Evolutionary conservation across 192 early-diverging fungal species (phyloP), one percentile per base, ranked within the genome.

Genomic region (Kappamyces sp.): DNA sequence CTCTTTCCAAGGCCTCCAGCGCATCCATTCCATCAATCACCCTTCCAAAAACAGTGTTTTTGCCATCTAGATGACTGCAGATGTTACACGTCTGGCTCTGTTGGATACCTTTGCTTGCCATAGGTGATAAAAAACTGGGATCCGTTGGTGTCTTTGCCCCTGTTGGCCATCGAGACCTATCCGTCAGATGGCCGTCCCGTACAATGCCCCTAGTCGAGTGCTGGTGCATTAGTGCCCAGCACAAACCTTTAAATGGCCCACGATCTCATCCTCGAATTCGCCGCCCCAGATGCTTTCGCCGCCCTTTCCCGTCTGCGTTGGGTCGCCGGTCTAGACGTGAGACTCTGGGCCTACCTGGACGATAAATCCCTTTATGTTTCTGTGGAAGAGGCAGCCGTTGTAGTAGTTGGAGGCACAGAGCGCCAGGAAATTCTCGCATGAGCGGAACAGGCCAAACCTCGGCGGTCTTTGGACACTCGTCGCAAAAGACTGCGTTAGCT

Each of bases 351-450:
- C 1, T 61, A 83, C 77, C 68, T 87, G 88, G n/a, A 88, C 74
- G 69, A 93, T 91, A 66, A 93, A 93, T 2, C 83, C 86, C 63
- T 71, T 78, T 52, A 93, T 91, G 62, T 91, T 93, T 51, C 84
- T 79, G 33, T 95, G 93, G 58, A 97, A 85, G 33, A 89, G 67
- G 47, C 79, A 84, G 52, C 81, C 79, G 70, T 96, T 87, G 68
- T 97, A 97, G 68, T 96, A 97, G 42, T 88, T 88, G 62, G 78
- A 85, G 36, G 92, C 94, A 50, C 93, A 95, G n/a, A 98, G 66
- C 1, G 94, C 94, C 41, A 98, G 67, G 76, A 98, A 98, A 76
- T 98, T 98, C 84, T 93, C 60, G 35, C 32, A 33, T 36, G 29
- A 32, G 57, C 33, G 45, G 30, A 12, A 52, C 7, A 15, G 15